These are phyloP conservation scores for Grosmannia huntii DNA, from an alignment of 2,329 filamentous ascomycete genomes.

Conservation along the genomic window DNA sequence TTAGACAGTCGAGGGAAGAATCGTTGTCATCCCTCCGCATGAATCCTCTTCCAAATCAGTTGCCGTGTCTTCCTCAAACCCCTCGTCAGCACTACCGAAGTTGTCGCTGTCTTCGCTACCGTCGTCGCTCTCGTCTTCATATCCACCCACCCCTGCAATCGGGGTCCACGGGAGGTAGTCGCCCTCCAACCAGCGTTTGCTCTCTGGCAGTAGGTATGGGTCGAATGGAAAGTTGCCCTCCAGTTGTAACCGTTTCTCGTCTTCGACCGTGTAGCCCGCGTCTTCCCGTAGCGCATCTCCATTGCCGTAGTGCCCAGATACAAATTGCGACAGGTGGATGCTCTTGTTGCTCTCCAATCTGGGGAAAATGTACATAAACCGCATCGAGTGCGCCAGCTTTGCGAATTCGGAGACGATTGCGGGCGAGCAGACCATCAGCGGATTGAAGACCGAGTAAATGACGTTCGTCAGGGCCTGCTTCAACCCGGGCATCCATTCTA, in stretches of 20 bases:
- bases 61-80: slow-evolving; percentile 6
- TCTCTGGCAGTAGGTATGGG: slow-evolving; percentile 80
- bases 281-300: slow-evolving; percentile 37
- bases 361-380: slow-evolving; percentile 80
- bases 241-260: slow-evolving; percentile 71
- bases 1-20: not conserved
- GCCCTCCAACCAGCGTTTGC: slow-evolving; percentile 74
- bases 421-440: slow-evolving; percentile 86
- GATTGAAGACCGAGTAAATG: slow-evolving; percentile 83
- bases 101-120: slow-evolving; percentile 28
- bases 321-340: slow-evolving; percentile 62
- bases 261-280: slow-evolving; percentile 38
- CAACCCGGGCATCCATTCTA: slow-evolving; percentile 64
- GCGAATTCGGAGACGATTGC: slow-evolving; percentile 87
- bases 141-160: slow-evolving; percentile 54
- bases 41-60: not conserved
- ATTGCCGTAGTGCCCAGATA: slow-evolving; percentile 41
- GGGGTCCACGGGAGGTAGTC: slow-evolving; percentile 75
- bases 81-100: not conserved
- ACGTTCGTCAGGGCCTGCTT: slow-evolving; percentile 63
- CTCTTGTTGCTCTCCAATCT: slow-evolving; percentile 88
- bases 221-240: slow-evolving; percentile 97
- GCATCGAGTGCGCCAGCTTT: slow-evolving; percentile 70
- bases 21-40: not conserved
- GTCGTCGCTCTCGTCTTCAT: slow-evolving; percentile 35